A percentile compares a stretch with the other conserved stretches of the same genome.
phyloP scores from a whole-genome alignment of 345 rosid genomes.

The Ceriops tagal region DNA sequence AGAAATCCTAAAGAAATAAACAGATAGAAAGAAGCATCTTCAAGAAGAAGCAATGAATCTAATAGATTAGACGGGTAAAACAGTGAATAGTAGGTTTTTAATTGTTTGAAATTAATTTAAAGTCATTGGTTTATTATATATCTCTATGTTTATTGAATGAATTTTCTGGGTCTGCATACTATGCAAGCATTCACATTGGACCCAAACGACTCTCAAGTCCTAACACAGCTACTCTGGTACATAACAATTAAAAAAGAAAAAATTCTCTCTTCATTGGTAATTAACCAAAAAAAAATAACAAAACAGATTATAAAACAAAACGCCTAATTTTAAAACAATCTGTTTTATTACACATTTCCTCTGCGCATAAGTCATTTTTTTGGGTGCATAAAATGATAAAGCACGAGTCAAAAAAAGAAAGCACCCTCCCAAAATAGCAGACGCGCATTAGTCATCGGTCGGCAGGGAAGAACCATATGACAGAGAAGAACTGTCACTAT shows the following conservation, averaged over 20 bases:
- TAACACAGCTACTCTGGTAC: neutral
- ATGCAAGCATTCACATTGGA: slow-evolving; percentile 3
- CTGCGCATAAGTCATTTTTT: slow-evolving; percentile 13
- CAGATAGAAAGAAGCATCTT: neutral
- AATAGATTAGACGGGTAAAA: too few relatives aligned
- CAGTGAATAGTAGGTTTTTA: too few relatives aligned
- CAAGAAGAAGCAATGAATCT: neutral
- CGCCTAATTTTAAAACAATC: too few relatives aligned
- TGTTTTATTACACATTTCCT: too few relatives aligned
- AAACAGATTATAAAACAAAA: neutral
- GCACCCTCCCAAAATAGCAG: too few relatives aligned
- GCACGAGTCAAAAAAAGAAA: too few relatives aligned
- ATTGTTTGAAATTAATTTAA: too few relatives aligned
- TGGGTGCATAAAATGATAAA: too few relatives aligned
- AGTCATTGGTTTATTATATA: rapidly evolving
- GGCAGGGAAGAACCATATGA: slow-evolving; percentile 5
- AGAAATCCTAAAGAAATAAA: neutral
- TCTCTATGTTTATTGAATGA: neutral
- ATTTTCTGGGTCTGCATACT: slow-evolving; percentile 3
- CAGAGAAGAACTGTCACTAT: neutral
- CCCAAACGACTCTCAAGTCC: slow-evolving; percentile 4
- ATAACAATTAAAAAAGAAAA: neutral
- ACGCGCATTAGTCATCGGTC: slow-evolving; percentile 23
- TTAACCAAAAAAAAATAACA: too few relatives aligned
- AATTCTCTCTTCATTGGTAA: neutral